Base-by-base conservation (phyloP, 805 yeast genomes). In the Alloascoidea hylecoeti region DNA sequence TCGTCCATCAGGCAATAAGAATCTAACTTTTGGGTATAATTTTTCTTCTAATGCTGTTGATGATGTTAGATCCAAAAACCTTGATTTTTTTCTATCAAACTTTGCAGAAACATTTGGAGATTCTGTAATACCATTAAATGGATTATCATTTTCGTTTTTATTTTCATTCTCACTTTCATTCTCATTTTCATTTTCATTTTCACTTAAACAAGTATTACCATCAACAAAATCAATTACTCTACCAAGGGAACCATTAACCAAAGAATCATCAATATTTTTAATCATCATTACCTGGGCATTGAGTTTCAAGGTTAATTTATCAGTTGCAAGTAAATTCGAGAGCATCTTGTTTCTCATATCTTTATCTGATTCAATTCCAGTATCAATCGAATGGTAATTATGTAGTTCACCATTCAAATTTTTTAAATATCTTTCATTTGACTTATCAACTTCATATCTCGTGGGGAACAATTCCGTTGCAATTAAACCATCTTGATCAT, bases 231-330 rank as follows among this genome's bases (percentile, higher is more conserved):
- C 75, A 4, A 73, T 46, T 1, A 92, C 78, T 30, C 66, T 72
- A 0, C 99, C 99, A 30, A 89, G 62, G 0, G 96, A 73, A 2
- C 99, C 98, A 58, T 92, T 92, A 33, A 92, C 97, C 30, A 92
- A 61, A 2, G 64, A 58, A 5, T 74, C 79, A 45, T 83, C 88
- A 18, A 70, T 66, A 53, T 92, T 92, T 49, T 82, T 84, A 46
- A 92, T 59, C 67, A 84, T 75, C 96, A 92, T 88, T 1, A 92
- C 96, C 56, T 92, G 98, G 0, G 96, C 94, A 28, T 84, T 85
- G 39, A 72, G 76, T 53, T 88, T 89, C 45, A 92, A 59, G 2
- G 61, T 65, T 13, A 92, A 50, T 4, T 47, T 51, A 41, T 68
- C 66, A 17, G 78, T 81, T 35, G 92, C 94, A 80, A 88, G 77